Evolutionary conservation across 495 filamentous ascomycete genomes (phyloP).

Genomic region (Tetracladium setigerum): DNA sequence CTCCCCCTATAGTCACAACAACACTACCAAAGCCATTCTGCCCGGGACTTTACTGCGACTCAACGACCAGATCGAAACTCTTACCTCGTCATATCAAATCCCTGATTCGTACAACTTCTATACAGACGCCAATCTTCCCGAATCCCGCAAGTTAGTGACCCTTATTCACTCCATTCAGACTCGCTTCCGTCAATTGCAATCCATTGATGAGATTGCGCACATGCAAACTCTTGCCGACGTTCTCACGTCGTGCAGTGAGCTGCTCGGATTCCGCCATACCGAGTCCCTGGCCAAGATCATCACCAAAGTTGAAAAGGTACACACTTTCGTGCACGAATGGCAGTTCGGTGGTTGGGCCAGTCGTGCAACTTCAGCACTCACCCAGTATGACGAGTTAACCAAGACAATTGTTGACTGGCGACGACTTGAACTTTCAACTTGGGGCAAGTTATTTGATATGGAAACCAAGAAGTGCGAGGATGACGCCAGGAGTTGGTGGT

Average conservation of each 20-base stretch:
- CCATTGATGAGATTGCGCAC: conserved; percentile 47
- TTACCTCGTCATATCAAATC: conserved; percentile 31
- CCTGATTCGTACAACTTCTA: conserved; percentile 76
- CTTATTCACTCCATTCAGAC: conserved; percentile 57
- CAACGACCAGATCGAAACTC: conserved; percentile 43
- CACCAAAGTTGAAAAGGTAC: conserved; percentile 75
- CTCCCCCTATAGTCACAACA: background rate
- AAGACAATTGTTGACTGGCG: conserved; percentile 77
- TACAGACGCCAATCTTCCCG: conserved; percentile 62
- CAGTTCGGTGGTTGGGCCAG: conserved; percentile 74
- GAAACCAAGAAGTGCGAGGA: conserved; percentile 67
- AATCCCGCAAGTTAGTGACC: conserved; percentile 61
- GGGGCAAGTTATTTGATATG: conserved; percentile 82
- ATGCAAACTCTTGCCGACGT: conserved; percentile 64
- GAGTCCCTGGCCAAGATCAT: conserved; percentile 83
- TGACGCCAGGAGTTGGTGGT: conserved; percentile 90
- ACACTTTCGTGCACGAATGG: conserved; percentile 83
- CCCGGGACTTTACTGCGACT: conserved; percentile 60
- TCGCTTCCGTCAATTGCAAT: conserved; percentile 63
- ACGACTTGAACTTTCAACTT: conserved; percentile 81
- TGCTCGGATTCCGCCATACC: conserved; percentile 66
- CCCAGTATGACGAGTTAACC: conserved; percentile 68
- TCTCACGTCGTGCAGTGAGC: conserved; percentile 59
- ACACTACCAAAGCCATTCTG: conserved; percentile 44
- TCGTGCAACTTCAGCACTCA: conserved; percentile 59